Evolutionary conservation across 1,139 yeast species (phyloP).

Genomic region (Geotrichum citri-aurantii): DNA sequence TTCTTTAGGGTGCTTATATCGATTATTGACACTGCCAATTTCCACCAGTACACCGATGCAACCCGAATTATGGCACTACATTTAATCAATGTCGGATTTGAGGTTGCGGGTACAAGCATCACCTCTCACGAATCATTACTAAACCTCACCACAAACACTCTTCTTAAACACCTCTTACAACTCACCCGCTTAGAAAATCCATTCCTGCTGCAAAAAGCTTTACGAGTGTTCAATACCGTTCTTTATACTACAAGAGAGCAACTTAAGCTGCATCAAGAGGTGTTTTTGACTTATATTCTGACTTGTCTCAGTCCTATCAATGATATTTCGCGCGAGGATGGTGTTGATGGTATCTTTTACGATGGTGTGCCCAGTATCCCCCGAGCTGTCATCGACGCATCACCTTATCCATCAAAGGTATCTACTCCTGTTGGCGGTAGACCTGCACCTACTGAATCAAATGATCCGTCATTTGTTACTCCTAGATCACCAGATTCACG

Average conservation of each 20-base stretch:
- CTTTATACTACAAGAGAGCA: slow-evolving; percentile 34
- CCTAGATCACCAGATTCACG: slow-evolving; percentile 46
- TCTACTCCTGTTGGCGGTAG: slow-evolving; percentile 21
- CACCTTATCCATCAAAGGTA: slow-evolving; percentile 21
- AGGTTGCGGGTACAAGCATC: slow-evolving; percentile 68
- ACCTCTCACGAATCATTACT: slow-evolving; percentile 63
- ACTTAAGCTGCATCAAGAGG: slow-evolving; percentile 40
- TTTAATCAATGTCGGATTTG: slow-evolving; percentile 71
- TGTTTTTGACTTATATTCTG: slow-evolving; percentile 38
- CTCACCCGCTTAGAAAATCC: slow-evolving; percentile 67
- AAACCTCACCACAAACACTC: slow-evolving; percentile 65
- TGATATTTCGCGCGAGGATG: slow-evolving; percentile 39
- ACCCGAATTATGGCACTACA: slow-evolving; percentile 79
- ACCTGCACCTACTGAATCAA: slow-evolving; percentile 19
- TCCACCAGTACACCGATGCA: slow-evolving; percentile 78
- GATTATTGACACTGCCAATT: slow-evolving; percentile 75
- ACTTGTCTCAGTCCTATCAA: slow-evolving; percentile 37
- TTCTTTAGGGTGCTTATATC: slow-evolving; percentile 73
- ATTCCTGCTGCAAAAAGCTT: slow-evolving; percentile 63
- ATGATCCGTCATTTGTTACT: slow-evolving; percentile 20
- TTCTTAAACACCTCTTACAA: slow-evolving; percentile 77
- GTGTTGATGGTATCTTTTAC: slow-evolving; percentile 39
- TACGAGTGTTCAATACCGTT: slow-evolving; percentile 66
- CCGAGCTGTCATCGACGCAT: slow-evolving; percentile 30
- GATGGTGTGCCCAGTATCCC: slow-evolving; percentile 40